Evolutionary conservation across 2,329 filamentous ascomycete species (phyloP), one percentile per base, ranked within the genome.

Genomic region (Raffaelea ambrosiae): DNA sequence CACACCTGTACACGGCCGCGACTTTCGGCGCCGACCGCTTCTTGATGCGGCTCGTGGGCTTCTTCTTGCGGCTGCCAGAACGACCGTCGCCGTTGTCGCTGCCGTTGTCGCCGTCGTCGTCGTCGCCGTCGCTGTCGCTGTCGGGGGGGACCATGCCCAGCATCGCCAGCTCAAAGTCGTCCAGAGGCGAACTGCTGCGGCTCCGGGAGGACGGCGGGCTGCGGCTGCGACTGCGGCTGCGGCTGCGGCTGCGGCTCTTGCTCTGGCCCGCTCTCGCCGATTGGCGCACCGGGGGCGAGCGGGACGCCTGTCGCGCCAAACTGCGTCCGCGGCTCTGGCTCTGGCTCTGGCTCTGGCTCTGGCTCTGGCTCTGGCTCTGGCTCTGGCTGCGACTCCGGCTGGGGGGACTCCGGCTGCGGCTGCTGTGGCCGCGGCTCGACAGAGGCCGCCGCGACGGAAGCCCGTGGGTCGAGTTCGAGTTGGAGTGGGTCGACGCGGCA

Each of bases 91-190:
- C 20, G 26, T 20, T 36, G 1, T 31, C 31, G 8, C 33, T 23
- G 22, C 38, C 38, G 1, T 41, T 26, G 26, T 26, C 36, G n/a
- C 40, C 43, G 43, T 33, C 39, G 16, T 21, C 31, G 7, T 22
- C 40, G 26, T 36, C 18, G n/a, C 22, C 40, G 36, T 4, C 26
- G 9, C 47, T 43, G 1, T 51, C 49, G 4, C 47, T 52, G 8
- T 55, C 55, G 16, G 56, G 51, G 11, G 49, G 51, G 3, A 54
- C 54, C 45, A 60, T 57, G 2, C 58, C 58, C 22, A 60, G 48
- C 48, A 58, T 58, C 21, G 52, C 52, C 43, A 53, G 45, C 33
- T 57, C 55, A 9, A 56, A n/a, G 16, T 56, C 54, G 16, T 54
- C 49, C 19, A 57, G 43, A 1, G 55, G 52, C 11, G 55, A 57